Base-by-base conservation (phyloP, 257 asterid species). In the Lycium barbarum region DNA sequence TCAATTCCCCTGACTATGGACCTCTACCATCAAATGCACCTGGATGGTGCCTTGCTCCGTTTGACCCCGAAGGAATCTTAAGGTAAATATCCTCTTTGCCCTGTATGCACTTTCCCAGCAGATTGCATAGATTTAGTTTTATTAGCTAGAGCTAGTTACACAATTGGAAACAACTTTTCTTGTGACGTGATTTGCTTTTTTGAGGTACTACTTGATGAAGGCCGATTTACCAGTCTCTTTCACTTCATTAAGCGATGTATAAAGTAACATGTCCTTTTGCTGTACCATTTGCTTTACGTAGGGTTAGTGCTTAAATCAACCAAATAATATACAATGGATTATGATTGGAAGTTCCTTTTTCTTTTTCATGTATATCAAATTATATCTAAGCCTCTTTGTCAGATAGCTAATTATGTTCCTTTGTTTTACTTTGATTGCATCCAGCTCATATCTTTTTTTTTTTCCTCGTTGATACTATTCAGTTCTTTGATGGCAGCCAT, bases 31-130 rank as follows among this genome's bases (percentile, higher is more conserved):
- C 93, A 59, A 87, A 95, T 90, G 89, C 97, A 67, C 98, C 99
- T 83, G 93, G 87, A 79, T 95, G 99, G 99, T 95, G 99, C 85
- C 93, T 91, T 68, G 95, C 99, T 87, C 97, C 99, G 13, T 95
- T 95, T 84, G 99, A 95, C 86, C 99, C 99, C 3, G 99, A 94
- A 91, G 99, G 99, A 45, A 89, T 94, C 86, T 86, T 95, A 88
- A 95, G 99, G 99, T 94, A 26, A 51, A 83, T 88, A 38, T 35
- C 66, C 83, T 40, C 58, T 6, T 80, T 61, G 61, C 15, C 66
- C 73, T 83, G 74, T 55, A 47, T 68, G 65, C 22, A 82, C 83
- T 57, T 63, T 63, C 53, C 73, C 70, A 47, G 53, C 20, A 57
- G 57, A 66, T 53, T 26, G 49, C 65, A 8, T 26, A 26, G 43